Evolutionary conservation across 2,329 filamentous ascomycete species (phyloP), one percentile per base, ranked within the genome.

Genomic region (Colletotrichum lupini): DNA sequence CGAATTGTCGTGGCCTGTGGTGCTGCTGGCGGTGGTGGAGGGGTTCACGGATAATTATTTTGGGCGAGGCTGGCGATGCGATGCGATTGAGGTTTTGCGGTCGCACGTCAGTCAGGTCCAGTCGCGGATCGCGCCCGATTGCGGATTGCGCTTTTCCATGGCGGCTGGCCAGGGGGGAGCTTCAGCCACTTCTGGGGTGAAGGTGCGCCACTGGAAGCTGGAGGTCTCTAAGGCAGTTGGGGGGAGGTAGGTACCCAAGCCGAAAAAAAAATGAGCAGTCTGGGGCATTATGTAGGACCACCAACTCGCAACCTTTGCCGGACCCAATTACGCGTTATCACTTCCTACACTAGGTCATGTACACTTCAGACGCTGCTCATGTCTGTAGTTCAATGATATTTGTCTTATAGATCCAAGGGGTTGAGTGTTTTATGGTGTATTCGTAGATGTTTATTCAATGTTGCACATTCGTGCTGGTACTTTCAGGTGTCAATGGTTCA

Each of bases 21-120:
- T 37, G 46, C 19, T 30, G 22, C 26, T 57, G 55, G 49, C 32
- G 26, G 57, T 46, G 46, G 52, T 63, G 35, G 30, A 63, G 62
- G 68, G 65, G 62, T 22, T 64, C 56, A 22, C 42, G 42, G 19
- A 7, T 42, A 49, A 73, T 37, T 63, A 55, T 71, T 56, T 49
- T 64, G 62, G 69, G 53, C 73, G 60, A 73, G 53, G 69, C 66
- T 74, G 67, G 55, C 49, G 72, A 62, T 26, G 28, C 26, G 28
- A 60, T 46, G 22, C 30, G n/a, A 26, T 68, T 67, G 72, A 62
- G 69, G 52, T 60, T 49, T 52, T 30, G 67, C 66, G 59, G 49
- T 56, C 19, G 65, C 37, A 37, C 8, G 8, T 22, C 42, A 22
- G 42, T 9, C 42, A 49, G 42, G 14, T 42, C 37, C 35, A 37